Conservation (phyloP, 2,329 filamentous ascomycete genomes). For the Fusarium succisae region DNA sequence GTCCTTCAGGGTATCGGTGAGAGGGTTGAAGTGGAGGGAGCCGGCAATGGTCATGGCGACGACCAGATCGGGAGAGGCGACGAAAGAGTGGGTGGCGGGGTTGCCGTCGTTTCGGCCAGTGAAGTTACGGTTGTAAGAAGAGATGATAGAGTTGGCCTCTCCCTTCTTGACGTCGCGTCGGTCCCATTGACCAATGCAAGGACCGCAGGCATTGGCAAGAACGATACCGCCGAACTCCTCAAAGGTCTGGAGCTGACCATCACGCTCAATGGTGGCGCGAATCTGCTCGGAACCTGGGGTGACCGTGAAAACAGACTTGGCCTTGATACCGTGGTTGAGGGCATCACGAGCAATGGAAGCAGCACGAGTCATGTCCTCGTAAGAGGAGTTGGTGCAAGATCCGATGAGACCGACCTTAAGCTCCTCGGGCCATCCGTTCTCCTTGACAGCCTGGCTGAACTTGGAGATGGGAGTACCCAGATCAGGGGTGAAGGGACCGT, state of each 20-base stretch:
- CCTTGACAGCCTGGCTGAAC: conserved; percentile 85
- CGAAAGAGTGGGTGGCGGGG: conserved; percentile 93
- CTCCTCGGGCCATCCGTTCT: conserved; percentile 89
- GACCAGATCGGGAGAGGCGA: conserved; percentile 89
- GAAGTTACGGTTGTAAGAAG: conserved; percentile 99
- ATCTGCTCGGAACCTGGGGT: conserved; percentile 98
- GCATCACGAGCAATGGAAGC: conserved; percentile 95
- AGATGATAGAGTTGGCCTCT: conserved; percentile 94
- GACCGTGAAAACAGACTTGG: conserved; percentile 92
- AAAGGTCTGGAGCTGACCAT: conserved; percentile 87
- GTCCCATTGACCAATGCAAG: conserved; percentile 96
- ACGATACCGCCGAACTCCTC: conserved; percentile 86
- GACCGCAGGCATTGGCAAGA: conserved; percentile 93
- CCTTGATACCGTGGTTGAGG: conserved; percentile 85
- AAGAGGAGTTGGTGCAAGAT: conserved; percentile 98
- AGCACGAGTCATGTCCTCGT: conserved; percentile 97
- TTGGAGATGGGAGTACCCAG: conserved; percentile 90
- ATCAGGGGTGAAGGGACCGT: conserved; percentile 96
- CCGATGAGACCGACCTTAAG: conserved; percentile 95
- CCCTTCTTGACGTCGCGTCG: conserved; percentile 94
- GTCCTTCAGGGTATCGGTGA: conserved; percentile 91
- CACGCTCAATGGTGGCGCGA: conserved; percentile 89
- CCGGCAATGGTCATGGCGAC: conserved; percentile 88
- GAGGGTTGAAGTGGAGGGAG: conserved; percentile 90
- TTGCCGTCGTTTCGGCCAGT: conserved; percentile 97